phyloP scores from a whole-genome alignment of 768 basidiomycete species.

The Gloeopeniophorella convolvens region DNA sequence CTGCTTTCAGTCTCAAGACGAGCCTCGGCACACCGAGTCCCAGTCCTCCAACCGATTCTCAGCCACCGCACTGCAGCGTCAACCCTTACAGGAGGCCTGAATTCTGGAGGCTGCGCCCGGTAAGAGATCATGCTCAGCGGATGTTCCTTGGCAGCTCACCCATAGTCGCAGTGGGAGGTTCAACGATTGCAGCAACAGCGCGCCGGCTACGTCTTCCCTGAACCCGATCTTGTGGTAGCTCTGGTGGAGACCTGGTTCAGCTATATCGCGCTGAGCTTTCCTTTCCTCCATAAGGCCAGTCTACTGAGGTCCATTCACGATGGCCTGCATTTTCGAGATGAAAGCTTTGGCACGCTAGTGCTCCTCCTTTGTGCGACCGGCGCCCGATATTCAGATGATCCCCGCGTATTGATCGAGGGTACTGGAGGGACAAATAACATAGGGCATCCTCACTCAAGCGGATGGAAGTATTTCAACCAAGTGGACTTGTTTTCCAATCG shows the following conservation, averaged over 20 bases:
- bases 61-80: no score
- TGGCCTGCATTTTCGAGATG: conserved; percentile 13
- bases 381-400: conserved; percentile 14
- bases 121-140: neutral
- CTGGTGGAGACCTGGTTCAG: conserved; percentile 13
- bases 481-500: conserved; percentile 54
- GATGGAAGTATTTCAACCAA: conserved; percentile 49
- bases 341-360: conserved; percentile 14
- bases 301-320: conserved; percentile 8
- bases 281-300: conserved; percentile 16
- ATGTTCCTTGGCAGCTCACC: neutral
- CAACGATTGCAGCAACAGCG: neutral
- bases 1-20: conserved; percentile 11
- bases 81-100: conserved; percentile 8
- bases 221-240: conserved; percentile 9
- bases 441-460: conserved; percentile 29
- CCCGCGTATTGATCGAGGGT: conserved; percentile 7
- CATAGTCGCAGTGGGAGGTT: conserved; percentile 14
- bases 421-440: conserved; percentile 14
- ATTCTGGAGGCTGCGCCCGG: conserved; percentile 14
- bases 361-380: conserved; percentile 18
- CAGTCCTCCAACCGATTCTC: conserved; percentile 18
- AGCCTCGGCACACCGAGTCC: neutral
- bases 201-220: conserved; percentile 13
- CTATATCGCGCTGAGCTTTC: conserved; percentile 4